Base-by-base conservation (phyloP, 176 grass and related monocot genomes). In the Panicum miliaceum region DNA sequence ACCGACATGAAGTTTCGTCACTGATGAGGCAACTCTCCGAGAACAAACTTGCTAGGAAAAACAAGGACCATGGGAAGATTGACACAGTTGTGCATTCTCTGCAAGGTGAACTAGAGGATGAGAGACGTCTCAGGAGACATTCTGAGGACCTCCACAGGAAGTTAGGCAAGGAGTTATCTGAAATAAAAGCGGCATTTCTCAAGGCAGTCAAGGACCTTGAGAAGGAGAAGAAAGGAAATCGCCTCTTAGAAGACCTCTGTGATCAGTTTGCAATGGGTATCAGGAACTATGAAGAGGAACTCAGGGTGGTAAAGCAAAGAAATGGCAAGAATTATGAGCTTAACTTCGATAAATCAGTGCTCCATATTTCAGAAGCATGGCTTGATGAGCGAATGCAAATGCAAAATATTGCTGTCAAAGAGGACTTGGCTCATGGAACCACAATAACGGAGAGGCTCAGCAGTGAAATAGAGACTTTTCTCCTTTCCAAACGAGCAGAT, bases 381-480 rank as follows among this genome's bases (percentile, higher is more conserved):
- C 76, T 97, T 57, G 94, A 97, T 74, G 94, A 94, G 71, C 81
- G 94, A 72, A 79, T 92, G 83, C 92, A 97, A 84, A 94, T 97
- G 90, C 90, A 97, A 88, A 90, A 90, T 77, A 84, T 80, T 38
- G 75, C 94, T 75, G 51, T 51, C 43, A 86, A 78, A 3, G 81
- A 68, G 60, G 85, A 89, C 66, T 73, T 76, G 36, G 53, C 67
- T 53, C 66, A 90, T 57, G 86, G 86, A 87, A 61, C 69, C 38
- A 77, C 90, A 78, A 86, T 94, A 75, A 68, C 78, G 4, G 92
- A 92, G 26, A 94, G 88, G 66, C 88, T 97, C 81, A 88, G 76
- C 64, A 80, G 83, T 87, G 94, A 97, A 92, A 92, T 97, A 40
- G 80, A 94, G 57, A 68, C 89, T 67, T 97, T 94, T 79, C 82